Evolutionary conservation across 352 stramenopile species (phyloP), one percentile per base, ranked within the genome.

Genomic region (Pythium oligandrum): DNA sequence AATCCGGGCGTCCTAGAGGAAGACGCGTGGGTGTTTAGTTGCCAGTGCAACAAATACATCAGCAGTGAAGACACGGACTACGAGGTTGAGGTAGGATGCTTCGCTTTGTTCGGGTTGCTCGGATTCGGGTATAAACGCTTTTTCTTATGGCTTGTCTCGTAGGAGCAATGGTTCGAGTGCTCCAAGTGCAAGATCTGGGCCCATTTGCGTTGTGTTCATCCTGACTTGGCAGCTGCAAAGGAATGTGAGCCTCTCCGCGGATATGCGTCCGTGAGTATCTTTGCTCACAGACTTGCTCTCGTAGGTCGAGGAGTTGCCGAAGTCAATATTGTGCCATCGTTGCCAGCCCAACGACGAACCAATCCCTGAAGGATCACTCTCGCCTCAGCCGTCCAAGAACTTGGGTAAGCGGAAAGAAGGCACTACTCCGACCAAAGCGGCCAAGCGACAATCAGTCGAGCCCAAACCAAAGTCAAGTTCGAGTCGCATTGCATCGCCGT

Each of bases 91-190:
- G 79, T 92, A 44, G 4, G 49, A 59, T 36, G 4, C 4, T 45
- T 31, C 7, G 17, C 17, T 26, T 26, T 26, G 17, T 26, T 0
- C 17, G 17, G 17, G 17, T 26, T 26, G 17, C 17, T 26, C 17
- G 17, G 17, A 26, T 26, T 26, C 17, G 17, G 17, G 17, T 26
- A 26, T 26, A 26, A 26, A 26, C 17, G 17, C 17, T 26, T 26
- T 26, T 26, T 26, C 17, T 26, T 26, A 26, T 26, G 17, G 17
- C 17, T 26, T 26, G 17, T 26, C 17, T 26, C 17, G 54, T 49
- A 93, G 77, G 75, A 83, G 36, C 73, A 82, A 70, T 91, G 78
- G 75, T 91, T 93, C 56, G 80, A 93, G 62, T 93, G 80, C 51
- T 90, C 83, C 0, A 63, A 64, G 35, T 93, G 83, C 59, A 78